Base-by-base conservation (phyloP, 352 stramenopile species). In the Pythium aristosporum region DNA sequence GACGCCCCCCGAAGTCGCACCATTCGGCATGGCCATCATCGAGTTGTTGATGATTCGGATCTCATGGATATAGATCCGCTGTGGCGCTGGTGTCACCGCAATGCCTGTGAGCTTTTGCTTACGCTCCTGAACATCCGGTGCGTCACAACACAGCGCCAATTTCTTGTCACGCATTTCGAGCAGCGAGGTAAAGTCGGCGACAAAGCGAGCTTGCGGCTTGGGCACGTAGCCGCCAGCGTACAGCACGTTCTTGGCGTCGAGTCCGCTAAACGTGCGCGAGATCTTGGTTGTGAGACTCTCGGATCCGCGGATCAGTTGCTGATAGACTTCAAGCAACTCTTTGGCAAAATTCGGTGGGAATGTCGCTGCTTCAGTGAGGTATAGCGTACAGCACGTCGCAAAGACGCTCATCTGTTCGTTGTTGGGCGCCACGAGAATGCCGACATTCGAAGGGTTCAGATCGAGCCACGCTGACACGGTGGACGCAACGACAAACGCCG, bases 351-450 rank as follows among this genome's bases (percentile, higher is more conserved):
- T 89, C 49, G 84, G 75, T 15, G 85, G 85, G 36, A 89, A 91
- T 1, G 73, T 80, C 7, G 63, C 76, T 13, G 77, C 79, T 30
- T 90, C 79, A 0, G 82, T 91, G 50, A 81, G 83, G 51, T 96
- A 96, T 0, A 96, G 65, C 37, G 87, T 85, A 48, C 83, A 93
- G 61, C 87, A 96, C 1, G 87, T 92, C n/a, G 85, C 79, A 72
- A 92, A 96, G 5, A 96, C 80, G 58, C 83, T 93, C 76, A 93
- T 90, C 61, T 96, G 87, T 39, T 96, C 85, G 43, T 94, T 92
- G 65, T 91, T 94, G 0, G 87, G 87, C 0, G 87, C 84, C 10
- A 96, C 63, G 32, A 96, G 69, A 47, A 96, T 86, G 13, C 82
- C 85, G 32, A 93, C 83, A 47, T 94, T 92, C 28, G 68, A 77